These are phyloP conservation scores for Mediolabrus comicus DNA, from an alignment of 108 stramenopile species.

Conservation along the genomic window DNA sequence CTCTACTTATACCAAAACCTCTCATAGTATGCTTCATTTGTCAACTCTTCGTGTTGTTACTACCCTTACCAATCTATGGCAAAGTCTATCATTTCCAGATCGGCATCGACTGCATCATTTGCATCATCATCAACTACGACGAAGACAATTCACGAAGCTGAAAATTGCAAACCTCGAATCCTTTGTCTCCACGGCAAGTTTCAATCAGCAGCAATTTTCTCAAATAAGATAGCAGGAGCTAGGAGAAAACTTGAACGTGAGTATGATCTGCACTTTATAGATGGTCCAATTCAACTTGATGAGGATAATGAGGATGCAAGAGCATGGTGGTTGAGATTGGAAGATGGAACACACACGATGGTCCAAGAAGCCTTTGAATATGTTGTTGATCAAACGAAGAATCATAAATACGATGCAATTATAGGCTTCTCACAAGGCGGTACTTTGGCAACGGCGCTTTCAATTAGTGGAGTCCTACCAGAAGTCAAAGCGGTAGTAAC, in stretches of 20 bases:
- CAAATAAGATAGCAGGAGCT: conserved; percentile 75
- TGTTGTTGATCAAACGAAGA: conserved; percentile 34
- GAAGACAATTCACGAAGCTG: background rate
- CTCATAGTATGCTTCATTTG: background rate
- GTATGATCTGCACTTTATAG: conserved; percentile 66
- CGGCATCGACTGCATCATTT: conserved; percentile 1
- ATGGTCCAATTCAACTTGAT: conserved; percentile 47
- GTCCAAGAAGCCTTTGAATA: conserved; percentile 62
- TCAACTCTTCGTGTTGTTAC: background rate
- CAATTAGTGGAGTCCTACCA: conserved; percentile 52
- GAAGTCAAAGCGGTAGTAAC: conserved; percentile 58
- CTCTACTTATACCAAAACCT: background rate
- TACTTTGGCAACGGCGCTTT: conserved; percentile 60
- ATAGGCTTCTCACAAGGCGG: conserved; percentile 80
- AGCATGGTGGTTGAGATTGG: conserved; percentile 61
- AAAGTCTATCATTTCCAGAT: background rate
- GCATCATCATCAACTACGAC: background rate
- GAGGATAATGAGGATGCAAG: conserved; percentile 3
- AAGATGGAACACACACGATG: conserved; percentile 37
- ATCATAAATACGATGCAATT: conserved; percentile 54
- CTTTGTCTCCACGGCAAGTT: conserved; percentile 67
- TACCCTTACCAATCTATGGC: background rate
- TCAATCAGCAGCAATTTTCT: conserved; percentile 56
- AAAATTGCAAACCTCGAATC: conserved; percentile 24
- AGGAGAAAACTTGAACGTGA: conserved; percentile 55